phyloP scores from a whole-genome alignment of 352 stramenopile genomes.

The Phytopythium ostracodes region DNA sequence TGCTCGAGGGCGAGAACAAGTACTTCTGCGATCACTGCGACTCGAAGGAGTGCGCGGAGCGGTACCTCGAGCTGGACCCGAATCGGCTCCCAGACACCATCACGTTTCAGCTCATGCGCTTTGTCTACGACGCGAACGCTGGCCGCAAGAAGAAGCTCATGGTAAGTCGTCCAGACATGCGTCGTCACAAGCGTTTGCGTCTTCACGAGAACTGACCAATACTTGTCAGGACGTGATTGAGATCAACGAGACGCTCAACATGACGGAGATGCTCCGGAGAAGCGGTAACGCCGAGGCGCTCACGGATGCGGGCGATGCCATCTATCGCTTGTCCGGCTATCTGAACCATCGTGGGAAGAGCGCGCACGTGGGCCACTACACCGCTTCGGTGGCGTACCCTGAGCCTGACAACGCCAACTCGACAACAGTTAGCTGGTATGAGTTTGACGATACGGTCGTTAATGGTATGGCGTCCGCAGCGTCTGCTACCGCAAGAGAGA shows the following conservation, averaged over 20 bases:
- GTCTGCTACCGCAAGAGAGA: slow-evolving; percentile 39
- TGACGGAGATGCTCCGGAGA: slow-evolving; percentile 53
- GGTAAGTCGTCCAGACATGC: slow-evolving; percentile 24
- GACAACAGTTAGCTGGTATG: slow-evolving; percentile 52
- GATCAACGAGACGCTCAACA: slow-evolving; percentile 73
- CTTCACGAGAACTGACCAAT: neutral
- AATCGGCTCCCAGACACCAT: slow-evolving; percentile 57
- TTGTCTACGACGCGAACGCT: slow-evolving; percentile 77
- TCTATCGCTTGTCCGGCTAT: slow-evolving; percentile 75
- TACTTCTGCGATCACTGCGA: slow-evolving; percentile 82
- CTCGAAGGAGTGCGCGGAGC: slow-evolving; percentile 70
- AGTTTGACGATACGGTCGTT: slow-evolving; percentile 83
- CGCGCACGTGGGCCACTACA: slow-evolving; percentile 84
- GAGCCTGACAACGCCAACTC: slow-evolving; percentile 11
- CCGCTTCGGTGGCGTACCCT: slow-evolving; percentile 67
- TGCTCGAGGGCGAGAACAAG: slow-evolving; percentile 84
- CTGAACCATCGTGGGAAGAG: slow-evolving; percentile 82
- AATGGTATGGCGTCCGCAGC: slow-evolving; percentile 36
- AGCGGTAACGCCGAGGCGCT: slow-evolving; percentile 39
- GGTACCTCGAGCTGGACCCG: slow-evolving; percentile 64
- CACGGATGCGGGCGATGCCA: slow-evolving; percentile 27
- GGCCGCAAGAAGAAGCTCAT: slow-evolving; percentile 84
- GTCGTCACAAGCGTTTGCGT: too few species aligned
- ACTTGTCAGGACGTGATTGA: slow-evolving; percentile 72
- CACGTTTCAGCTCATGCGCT: slow-evolving; percentile 81